Conservation (phyloP, 2,329 filamentous ascomycete species). For the Calcarisporium arbuscula region DNA sequence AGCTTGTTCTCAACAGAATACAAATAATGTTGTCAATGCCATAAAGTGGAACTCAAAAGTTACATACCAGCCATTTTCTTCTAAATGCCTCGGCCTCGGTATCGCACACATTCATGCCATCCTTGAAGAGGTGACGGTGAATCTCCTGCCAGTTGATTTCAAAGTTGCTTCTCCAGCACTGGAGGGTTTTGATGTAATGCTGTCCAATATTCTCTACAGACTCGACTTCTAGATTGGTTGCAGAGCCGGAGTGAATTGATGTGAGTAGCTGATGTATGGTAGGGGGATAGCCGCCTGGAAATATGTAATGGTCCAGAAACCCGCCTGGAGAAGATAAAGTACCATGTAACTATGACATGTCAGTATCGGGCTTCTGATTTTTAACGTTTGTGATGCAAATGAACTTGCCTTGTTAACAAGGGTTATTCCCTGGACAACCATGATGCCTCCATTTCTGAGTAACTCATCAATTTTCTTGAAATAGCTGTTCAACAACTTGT, state of each 20-base stretch:
- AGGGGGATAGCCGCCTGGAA: slow-evolving; percentile 67
- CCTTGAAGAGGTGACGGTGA: slow-evolving; percentile 46
- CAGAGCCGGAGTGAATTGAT: slow-evolving; percentile 54
- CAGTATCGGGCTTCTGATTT: too few relatives aligned
- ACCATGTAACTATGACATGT: not conserved
- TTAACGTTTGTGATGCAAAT: too few relatives aligned
- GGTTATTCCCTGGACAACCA: slow-evolving; percentile 69
- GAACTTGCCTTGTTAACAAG: slow-evolving; percentile 29
- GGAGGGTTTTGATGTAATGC: slow-evolving; percentile 63
- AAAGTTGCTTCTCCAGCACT: slow-evolving; percentile 63
- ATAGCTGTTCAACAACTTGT: slow-evolving; percentile 59
- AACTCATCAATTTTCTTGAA: slow-evolving; percentile 57
- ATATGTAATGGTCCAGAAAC: slow-evolving; percentile 71
- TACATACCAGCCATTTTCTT: slow-evolving; percentile 60
- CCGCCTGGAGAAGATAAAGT: too few relatives aligned
- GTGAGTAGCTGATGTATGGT: slow-evolving; percentile 50
- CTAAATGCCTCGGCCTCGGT: slow-evolving; percentile 59
- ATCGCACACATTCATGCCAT: slow-evolving; percentile 52
- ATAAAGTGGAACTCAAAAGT: too few relatives aligned
- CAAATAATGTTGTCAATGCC: too few relatives aligned
- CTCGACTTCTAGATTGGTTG: slow-evolving; percentile 58
- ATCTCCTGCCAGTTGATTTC: slow-evolving; percentile 21
- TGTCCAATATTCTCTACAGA: slow-evolving; percentile 64
- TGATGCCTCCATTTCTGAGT: slow-evolving; percentile 60
- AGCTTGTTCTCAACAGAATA: too few relatives aligned